A percentile compares a stretch with the other conserved stretches of the same genome.
Evolutionary conservation across 2,329 filamentous ascomycete genomes (phyloP).

Genomic region (Claviceps sp.): DNA sequence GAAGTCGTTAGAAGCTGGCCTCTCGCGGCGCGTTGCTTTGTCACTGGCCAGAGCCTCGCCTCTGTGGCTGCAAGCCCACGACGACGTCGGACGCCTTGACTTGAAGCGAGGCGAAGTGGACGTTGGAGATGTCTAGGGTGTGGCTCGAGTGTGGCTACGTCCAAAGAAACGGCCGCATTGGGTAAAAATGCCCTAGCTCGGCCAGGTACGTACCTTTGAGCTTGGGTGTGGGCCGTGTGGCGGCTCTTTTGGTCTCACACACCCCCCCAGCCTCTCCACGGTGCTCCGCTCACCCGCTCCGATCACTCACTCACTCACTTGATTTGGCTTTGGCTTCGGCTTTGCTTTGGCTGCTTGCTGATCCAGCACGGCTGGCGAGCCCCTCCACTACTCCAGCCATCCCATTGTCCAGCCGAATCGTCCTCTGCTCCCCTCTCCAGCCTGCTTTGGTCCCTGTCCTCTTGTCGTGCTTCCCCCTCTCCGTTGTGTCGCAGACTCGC

Average conservation of each 20-base stretch:
- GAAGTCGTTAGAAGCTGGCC: no score
- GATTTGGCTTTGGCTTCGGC: slow-evolving; percentile 1
- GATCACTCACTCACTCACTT: neutral
- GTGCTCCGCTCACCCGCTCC: neutral
- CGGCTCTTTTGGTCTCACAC: neutral
- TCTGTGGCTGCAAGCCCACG: neutral
- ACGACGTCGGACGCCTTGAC: neutral
- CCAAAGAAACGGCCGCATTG: no score
- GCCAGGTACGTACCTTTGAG: no score
- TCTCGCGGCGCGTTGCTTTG: neutral
- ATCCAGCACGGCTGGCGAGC: neutral
- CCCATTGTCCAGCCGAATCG: neutral
- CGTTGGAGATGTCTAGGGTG: neutral
- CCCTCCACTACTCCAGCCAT: neutral
- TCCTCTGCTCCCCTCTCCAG: neutral
- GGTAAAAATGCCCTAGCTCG: no score
- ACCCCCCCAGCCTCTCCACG: neutral
- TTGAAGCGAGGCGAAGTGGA: neutral
- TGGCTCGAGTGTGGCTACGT: neutral
- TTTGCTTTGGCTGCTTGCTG: neutral
- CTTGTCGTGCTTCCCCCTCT: neutral
- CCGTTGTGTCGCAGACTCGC: slow-evolving; percentile 3
- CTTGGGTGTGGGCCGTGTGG: neutral
- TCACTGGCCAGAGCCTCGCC: neutral
- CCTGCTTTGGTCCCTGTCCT: neutral